Conservation (phyloP, 73 alveolate species). For the Paramecium pentaurelia region DNA sequence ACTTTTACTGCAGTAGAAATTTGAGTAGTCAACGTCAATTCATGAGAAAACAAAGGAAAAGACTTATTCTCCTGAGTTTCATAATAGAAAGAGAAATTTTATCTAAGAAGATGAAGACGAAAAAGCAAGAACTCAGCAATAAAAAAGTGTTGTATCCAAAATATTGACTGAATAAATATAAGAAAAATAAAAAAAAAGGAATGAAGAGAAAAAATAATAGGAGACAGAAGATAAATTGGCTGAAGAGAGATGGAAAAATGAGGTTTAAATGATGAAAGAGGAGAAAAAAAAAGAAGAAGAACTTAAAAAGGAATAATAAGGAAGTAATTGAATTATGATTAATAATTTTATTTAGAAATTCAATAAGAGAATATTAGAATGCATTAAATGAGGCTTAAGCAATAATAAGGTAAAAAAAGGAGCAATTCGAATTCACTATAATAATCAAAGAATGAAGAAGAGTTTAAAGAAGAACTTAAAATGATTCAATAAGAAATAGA, state of each 20-base stretch:
- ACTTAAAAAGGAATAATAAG: neutral
- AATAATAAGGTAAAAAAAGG: neutral
- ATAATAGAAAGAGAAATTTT: neutral
- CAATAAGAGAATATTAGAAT: neutral
- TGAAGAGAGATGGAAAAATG: neutral
- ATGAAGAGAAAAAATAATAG: neutral
- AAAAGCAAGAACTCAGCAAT: neutral
- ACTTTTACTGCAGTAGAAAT: neutral
- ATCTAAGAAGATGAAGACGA: neutral
- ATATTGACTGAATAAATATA: neutral
- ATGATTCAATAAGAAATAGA: neutral
- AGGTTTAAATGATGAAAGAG: neutral
- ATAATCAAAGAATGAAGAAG: neutral
- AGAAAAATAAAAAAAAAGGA: neutral
- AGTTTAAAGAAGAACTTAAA: neutral
- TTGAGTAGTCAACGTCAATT: neutral
- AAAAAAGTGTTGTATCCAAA: neutral
- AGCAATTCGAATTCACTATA: neutral
- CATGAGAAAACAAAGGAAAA: neutral
- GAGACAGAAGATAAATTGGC: neutral
- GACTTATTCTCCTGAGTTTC: neutral
- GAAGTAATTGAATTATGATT: neutral
- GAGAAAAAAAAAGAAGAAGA: slow-evolving; percentile 1
- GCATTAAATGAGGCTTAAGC: neutral
- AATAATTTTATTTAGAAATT: neutral